phyloP scores from a whole-genome alignment of 306 rosid genomes.

The Cicer cuneatum region DNA sequence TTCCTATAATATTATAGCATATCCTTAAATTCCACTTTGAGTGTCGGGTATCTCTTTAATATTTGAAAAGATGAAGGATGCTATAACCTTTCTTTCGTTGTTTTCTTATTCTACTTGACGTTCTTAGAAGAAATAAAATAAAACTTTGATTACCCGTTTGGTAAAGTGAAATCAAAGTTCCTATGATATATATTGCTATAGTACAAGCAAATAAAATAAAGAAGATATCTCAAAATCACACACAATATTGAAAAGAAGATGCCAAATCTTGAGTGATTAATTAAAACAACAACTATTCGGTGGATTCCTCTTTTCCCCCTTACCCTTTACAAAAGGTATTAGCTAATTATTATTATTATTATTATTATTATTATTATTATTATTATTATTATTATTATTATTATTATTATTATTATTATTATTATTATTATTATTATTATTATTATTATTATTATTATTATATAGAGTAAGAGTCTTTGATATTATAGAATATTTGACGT shows the following conservation, averaged over 20 bases:
- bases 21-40: slow-evolving; percentile 51
- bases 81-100: slow-evolving; percentile 32
- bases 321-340: slow-evolving; percentile 44
- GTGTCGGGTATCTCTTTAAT: slow-evolving; percentile 31
- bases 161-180: slow-evolving; percentile 66
- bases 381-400: background rate
- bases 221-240: slow-evolving; percentile 66
- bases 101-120: slow-evolving; percentile 28
- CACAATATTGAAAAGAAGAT: slow-evolving; percentile 48
- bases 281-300: slow-evolving; percentile 45
- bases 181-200: slow-evolving; percentile 46
- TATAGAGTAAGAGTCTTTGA: slow-evolving; percentile 47
- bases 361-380: slow-evolving; percentile 11
- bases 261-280: slow-evolving; percentile 60
- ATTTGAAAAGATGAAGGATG: slow-evolving; percentile 57
- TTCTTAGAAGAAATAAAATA: slow-evolving; percentile 40
- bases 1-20: slow-evolving; percentile 49
- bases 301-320: slow-evolving; percentile 17
- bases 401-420: slow-evolving; percentile 8
- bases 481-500: slow-evolving; percentile 55
- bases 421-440: slow-evolving; percentile 23
- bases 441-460: no score
- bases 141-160: slow-evolving; percentile 53
- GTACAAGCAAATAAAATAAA: slow-evolving; percentile 58
- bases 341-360: slow-evolving; percentile 20